Percentiles rank a stretch among this genome's conserved stretches.
phyloP scores from a whole-genome alignment of 768 basidiomycete species.

The Mycena olivaceomarginata region DNA sequence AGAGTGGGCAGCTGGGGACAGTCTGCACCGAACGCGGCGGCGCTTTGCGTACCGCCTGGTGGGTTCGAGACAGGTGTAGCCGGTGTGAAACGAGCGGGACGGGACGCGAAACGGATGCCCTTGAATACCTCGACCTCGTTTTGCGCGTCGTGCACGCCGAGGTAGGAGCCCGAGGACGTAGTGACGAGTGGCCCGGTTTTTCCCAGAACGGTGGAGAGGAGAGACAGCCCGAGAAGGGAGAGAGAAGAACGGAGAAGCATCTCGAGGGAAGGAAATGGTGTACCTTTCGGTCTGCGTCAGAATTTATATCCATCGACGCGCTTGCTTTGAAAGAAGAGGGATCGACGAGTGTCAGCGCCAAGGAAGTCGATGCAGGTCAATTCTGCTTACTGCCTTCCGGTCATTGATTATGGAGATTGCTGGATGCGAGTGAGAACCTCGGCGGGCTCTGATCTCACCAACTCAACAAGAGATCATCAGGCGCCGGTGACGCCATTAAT shows the following conservation, averaged over 20 bases:
- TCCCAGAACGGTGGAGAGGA: background rate
- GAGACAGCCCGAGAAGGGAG: background rate
- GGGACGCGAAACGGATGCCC: slow-evolving; percentile 12
- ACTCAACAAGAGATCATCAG: too few species aligned
- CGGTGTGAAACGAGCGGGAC: slow-evolving; percentile 8
- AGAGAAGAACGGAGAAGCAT: background rate
- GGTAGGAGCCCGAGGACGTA: slow-evolving; percentile 20
- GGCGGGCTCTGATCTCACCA: too few species aligned
- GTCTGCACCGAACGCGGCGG: slow-evolving; percentile 19
- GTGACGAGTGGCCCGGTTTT: slow-evolving; percentile 1
- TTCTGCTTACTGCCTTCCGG: too few species aligned
- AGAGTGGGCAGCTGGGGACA: slow-evolving; percentile 12
- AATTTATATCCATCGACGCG: too few species aligned
- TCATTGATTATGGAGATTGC: too few species aligned
- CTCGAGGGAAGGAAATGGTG: background rate
- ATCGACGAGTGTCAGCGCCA: too few species aligned
- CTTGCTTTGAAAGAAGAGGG: too few species aligned
- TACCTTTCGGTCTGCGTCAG: too few species aligned
- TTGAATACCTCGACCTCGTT: slow-evolving; percentile 23
- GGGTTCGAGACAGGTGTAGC: slow-evolving; percentile 5
- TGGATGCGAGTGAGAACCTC: too few species aligned
- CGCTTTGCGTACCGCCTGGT: background rate
- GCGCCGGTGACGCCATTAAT: too few species aligned
- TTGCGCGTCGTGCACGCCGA: slow-evolving; percentile 16
- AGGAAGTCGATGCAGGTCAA: too few species aligned